Percentiles rank a stretch among this genome's conserved stretches.
Evolutionary conservation across 768 basidiomycete species (phyloP).

Genomic region (Gyrodon lividus): DNA sequence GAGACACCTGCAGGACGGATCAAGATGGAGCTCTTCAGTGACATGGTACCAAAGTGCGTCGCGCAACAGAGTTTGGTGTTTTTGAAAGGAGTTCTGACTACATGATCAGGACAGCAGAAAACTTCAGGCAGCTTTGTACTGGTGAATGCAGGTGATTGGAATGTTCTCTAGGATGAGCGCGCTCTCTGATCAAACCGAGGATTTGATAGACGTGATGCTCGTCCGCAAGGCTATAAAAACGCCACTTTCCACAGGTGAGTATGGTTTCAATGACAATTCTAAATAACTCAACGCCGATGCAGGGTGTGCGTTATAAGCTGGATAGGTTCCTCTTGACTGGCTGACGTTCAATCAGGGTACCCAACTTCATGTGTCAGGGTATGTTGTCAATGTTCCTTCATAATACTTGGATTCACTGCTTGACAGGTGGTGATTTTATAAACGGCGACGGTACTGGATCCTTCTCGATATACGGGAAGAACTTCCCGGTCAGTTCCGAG

Average conservation of each 20-base stretch:
- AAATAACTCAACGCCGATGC: constrained; percentile 9
- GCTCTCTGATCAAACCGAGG: constrained; percentile 16
- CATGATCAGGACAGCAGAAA: constrained; percentile 82
- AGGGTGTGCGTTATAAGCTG: constrained; percentile 63
- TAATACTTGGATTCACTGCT: neutral
- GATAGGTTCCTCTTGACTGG: constrained; percentile 1
- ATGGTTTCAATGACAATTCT: constrained; percentile 1
- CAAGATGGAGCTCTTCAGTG: constrained; percentile 97
- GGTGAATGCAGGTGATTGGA: constrained; percentile 83
- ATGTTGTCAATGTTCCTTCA: neutral
- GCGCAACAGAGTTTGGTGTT: neutral
- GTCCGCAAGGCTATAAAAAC: constrained; percentile 89
- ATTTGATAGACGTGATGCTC: constrained; percentile 47
- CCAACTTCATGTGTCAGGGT: constrained; percentile 97
- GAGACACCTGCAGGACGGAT: constrained; percentile 93
- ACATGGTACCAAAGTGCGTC: constrained; percentile 89
- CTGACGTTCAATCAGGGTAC: constrained; percentile 51
- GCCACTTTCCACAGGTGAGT: constrained; percentile 89
- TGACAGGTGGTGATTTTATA: constrained; percentile 85
- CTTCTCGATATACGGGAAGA: constrained; percentile 96
- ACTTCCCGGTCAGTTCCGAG: constrained; percentile 66
- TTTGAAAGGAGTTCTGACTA: constrained; percentile 2
- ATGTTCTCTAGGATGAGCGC: neutral
- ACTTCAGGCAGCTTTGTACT: constrained; percentile 95
- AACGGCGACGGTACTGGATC: constrained; percentile 94